phyloP scores from a whole-genome alignment of 805 yeast species.

The Saturnispora ahearnii region DNA sequence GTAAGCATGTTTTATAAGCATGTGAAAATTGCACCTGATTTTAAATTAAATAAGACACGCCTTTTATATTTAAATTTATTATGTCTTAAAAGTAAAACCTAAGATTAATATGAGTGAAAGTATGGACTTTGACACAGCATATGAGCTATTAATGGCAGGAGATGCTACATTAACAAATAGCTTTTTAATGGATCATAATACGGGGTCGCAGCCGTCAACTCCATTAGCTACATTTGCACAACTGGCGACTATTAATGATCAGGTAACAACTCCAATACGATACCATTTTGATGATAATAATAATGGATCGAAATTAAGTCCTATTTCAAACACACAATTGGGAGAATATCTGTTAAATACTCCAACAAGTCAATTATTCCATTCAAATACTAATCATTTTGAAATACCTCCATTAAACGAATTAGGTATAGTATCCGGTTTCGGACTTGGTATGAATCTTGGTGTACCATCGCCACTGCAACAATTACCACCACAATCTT shows the following conservation, averaged over 20 bases:
- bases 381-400: not conserved
- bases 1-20: conserved; percentile 1
- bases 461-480: not conserved
- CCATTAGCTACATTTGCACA: not conserved
- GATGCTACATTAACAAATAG: conserved; percentile 1
- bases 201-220: not conserved
- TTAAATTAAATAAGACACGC: not conserved
- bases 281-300: not conserved
- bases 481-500: not conserved
- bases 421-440: not conserved
- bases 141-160: conserved; percentile 27
- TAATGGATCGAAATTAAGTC: not conserved
- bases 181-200: not conserved
- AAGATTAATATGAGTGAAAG: conserved; percentile 12
- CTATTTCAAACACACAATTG: not conserved
- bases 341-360: not conserved
- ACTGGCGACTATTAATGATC: not conserved
- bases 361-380: not conserved
- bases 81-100: too few species aligned
- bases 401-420: not conserved
- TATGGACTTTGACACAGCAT: conserved; percentile 32
- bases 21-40: not conserved
- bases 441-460: not conserved
- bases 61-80: not conserved
- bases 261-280: conserved; percentile 1